A percentile compares a stretch with the other conserved stretches of the same genome.
These are phyloP conservation scores for Cladosporium sp. DNA, from an alignment of 2,329 filamentous ascomycete species.

Conservation along the genomic window DNA sequence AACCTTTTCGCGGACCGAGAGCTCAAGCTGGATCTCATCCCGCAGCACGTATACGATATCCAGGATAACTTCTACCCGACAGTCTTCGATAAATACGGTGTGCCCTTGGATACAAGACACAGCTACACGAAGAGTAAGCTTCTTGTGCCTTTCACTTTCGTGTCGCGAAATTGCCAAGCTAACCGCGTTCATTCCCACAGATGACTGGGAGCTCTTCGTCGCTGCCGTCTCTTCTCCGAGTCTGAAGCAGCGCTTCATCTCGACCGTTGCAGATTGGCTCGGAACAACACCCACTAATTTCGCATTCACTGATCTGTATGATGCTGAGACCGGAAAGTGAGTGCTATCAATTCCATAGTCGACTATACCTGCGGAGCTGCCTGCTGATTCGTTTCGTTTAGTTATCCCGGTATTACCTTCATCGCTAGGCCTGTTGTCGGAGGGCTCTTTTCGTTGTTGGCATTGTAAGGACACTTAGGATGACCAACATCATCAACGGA, in stretches of 20 bases:
- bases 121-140: slow-evolving; percentile 33
- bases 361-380: no score
- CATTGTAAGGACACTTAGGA: slow-evolving; percentile 23
- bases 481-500: background rate
- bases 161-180: background rate
- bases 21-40: slow-evolving; percentile 50
- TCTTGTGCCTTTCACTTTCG: background rate
- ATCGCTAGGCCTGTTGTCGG: slow-evolving; percentile 55
- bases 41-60: slow-evolving; percentile 53
- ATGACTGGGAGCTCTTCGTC: slow-evolving; percentile 55
- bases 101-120: slow-evolving; percentile 56
- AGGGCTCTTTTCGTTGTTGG: slow-evolving; percentile 52
- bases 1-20: slow-evolving; percentile 55
- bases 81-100: slow-evolving; percentile 49
- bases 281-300: slow-evolving; percentile 49
- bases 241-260: slow-evolving; percentile 51
- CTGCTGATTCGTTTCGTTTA: background rate
- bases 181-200: slow-evolving; percentile 11
- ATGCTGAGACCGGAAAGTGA: slow-evolving; percentile 45
- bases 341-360: background rate
- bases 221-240: slow-evolving; percentile 46
- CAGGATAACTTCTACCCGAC: slow-evolving; percentile 57
- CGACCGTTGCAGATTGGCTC: slow-evolving; percentile 51
- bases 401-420: slow-evolving; percentile 38
- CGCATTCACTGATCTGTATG: slow-evolving; percentile 55